phyloP scores from a whole-genome alignment of 495 filamentous ascomycete genomes.

The Aspergillus nanangensis region DNA sequence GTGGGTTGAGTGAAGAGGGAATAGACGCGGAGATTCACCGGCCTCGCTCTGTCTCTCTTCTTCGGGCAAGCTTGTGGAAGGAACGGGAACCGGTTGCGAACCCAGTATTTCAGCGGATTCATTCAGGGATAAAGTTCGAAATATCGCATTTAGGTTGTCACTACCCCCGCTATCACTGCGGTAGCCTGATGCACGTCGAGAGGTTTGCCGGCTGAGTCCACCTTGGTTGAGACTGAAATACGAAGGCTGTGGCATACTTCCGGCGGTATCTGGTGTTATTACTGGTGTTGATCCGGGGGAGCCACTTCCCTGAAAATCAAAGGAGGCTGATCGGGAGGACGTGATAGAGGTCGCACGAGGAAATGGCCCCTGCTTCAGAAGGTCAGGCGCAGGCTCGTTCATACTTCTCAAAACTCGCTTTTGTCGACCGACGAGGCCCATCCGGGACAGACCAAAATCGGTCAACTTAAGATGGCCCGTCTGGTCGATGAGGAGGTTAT shows the following conservation, averaged over 20 bases:
- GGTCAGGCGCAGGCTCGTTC: conserved; percentile 78
- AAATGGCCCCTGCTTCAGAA: conserved; percentile 91
- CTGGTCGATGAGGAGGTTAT: conserved; percentile 95
- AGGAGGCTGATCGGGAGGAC: conserved; percentile 93
- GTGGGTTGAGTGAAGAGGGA: conserved; percentile 55
- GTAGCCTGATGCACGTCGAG: conserved; percentile 76
- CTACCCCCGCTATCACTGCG: conserved; percentile 90
- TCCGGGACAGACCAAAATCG: conserved; percentile 94
- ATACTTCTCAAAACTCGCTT: conserved; percentile 83
- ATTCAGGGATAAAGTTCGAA: conserved; percentile 75
- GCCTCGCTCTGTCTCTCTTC: conserved; percentile 67
- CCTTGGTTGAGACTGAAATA: conserved; percentile 83
- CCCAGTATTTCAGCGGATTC: conserved; percentile 42
- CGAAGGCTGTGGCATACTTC: conserved; percentile 73
- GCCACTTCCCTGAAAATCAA: conserved; percentile 75
- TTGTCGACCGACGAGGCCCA: conserved; percentile 94
- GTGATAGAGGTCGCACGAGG: conserved; percentile 76
- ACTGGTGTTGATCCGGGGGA: conserved; percentile 82
- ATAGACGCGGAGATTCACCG: conserved; percentile 66
- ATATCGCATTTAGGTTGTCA: conserved; percentile 79
- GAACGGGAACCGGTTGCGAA: conserved; percentile 27
- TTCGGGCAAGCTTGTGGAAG: conserved; percentile 50
- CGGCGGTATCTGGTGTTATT: conserved; percentile 74
- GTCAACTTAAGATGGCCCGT: conserved; percentile 96
- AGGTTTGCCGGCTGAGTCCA: conserved; percentile 63